phyloP scores from a whole-genome alignment of 2,329 filamentous ascomycete species.

The Botrytis squamosa region DNA sequence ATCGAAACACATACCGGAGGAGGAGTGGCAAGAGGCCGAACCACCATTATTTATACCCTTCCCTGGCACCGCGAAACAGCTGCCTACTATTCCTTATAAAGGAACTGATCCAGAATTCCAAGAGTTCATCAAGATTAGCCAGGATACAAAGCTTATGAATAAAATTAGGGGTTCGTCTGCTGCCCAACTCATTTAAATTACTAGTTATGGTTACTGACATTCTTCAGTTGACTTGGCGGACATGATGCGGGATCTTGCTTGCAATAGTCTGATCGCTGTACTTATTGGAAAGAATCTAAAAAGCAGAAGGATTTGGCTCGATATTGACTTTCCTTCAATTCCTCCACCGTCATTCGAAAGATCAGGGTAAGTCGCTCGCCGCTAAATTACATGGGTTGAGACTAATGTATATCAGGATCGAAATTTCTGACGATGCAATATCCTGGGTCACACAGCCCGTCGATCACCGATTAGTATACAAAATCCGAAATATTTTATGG shows the following conservation, averaged over 20 bases:
- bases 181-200: background rate
- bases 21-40: constrained; percentile 46
- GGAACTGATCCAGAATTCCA: constrained; percentile 63
- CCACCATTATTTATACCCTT: constrained; percentile 59
- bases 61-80: constrained; percentile 54
- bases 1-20: constrained; percentile 45
- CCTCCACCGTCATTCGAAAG: constrained; percentile 60
- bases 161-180: constrained; percentile 27
- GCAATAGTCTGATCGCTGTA: constrained; percentile 45
- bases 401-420: constrained; percentile 45
- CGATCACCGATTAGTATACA: constrained; percentile 48
- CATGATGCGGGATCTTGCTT: constrained; percentile 45
- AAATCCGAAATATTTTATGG: constrained; percentile 51
- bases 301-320: constrained; percentile 56
- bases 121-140: constrained; percentile 57
- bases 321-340: constrained; percentile 57
- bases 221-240: constrained; percentile 47
- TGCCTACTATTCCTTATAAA: constrained; percentile 52
- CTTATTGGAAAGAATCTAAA: constrained; percentile 48
- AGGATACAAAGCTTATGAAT: constrained; percentile 49
- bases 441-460: constrained; percentile 49
- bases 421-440: constrained; percentile 50
- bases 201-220: constrained; percentile 26
- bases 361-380: constrained; percentile 52
- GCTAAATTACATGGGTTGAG: background rate